Conservation (phyloP, 176 grass and related monocot genomes). For the Lolium multiflorum region DNA sequence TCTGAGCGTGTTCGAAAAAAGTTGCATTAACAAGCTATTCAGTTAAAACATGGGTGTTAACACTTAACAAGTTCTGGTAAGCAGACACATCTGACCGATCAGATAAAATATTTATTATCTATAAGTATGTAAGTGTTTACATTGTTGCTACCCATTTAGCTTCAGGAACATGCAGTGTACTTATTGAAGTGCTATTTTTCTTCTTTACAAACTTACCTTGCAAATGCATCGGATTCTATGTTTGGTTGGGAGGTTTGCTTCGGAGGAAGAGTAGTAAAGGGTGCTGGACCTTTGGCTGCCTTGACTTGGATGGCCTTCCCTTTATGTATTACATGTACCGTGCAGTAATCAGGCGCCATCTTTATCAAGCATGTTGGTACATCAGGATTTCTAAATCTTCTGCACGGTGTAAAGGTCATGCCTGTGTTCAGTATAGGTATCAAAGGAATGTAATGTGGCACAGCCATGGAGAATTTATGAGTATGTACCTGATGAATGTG, state of each 20-base stretch:
- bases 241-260: conserved; percentile 50
- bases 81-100: not conserved
- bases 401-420: conserved; percentile 48
- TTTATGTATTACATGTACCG: conserved; percentile 89
- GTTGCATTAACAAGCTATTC: not conserved
- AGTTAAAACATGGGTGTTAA: conserved; percentile 1
- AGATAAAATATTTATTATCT: conserved; percentile 24
- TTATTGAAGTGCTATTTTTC: conserved; percentile 1
- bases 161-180: not conserved
- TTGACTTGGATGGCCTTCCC: conserved; percentile 71
- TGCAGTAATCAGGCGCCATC: conserved; percentile 78
- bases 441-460: conserved; percentile 36
- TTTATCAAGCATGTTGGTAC: conserved; percentile 86
- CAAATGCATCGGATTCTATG: conserved; percentile 54
- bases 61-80: conserved; percentile 22
- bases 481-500: conserved; percentile 64
- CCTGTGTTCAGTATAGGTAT: conserved; percentile 45
- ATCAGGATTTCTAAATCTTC: conserved; percentile 85
- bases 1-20: not conserved
- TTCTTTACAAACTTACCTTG: conserved; percentile 56
- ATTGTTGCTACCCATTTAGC: conserved; percentile 16
- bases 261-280: conserved; percentile 56
- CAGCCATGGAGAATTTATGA: conserved; percentile 22
- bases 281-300: conserved; percentile 61
- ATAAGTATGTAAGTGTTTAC: not conserved